A percentile compares a stretch with the other conserved stretches of the same genome.
Evolutionary conservation across 2,329 filamentous ascomycete genomes (phyloP).

Genomic region (Xylaria sp.): DNA sequence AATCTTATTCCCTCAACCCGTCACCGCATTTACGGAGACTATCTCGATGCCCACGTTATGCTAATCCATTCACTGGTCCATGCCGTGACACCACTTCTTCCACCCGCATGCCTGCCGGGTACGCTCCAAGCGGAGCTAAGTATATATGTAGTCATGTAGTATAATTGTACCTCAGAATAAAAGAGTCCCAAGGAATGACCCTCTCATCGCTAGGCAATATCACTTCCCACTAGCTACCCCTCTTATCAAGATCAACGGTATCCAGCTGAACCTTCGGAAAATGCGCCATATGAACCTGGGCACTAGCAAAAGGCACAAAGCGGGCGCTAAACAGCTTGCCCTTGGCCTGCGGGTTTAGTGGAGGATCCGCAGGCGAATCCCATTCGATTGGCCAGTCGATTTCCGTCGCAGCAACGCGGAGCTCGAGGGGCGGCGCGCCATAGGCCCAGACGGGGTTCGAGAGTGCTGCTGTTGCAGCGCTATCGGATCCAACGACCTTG

Average conservation of each 20-base stretch:
- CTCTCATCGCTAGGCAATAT: too few relatives aligned
- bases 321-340: slow-evolving; percentile 47
- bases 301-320: slow-evolving; percentile 50
- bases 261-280: slow-evolving; percentile 47
- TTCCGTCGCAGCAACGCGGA: slow-evolving; percentile 49
- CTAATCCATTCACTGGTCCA: not conserved
- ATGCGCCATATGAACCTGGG: slow-evolving; percentile 51
- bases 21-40: not conserved
- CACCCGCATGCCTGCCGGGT: too few relatives aligned
- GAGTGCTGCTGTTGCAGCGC: slow-evolving; percentile 28
- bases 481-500: slow-evolving; percentile 37
- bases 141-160: not conserved
- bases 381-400: slow-evolving; percentile 49
- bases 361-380: slow-evolving; percentile 46
- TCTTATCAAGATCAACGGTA: slow-evolving; percentile 38
- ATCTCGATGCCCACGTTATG: not conserved
- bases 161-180: not conserved
- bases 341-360: slow-evolving; percentile 36
- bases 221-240: not conserved
- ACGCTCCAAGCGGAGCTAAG: not conserved
- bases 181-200: not conserved
- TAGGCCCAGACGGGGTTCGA: slow-evolving; percentile 48
- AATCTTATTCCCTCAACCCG: not conserved
- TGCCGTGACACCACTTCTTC: not conserved
- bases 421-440: slow-evolving; percentile 48